Base-by-base conservation (phyloP, 1,284 basidiomycete genomes). In the Takashimella koratensis region DNA sequence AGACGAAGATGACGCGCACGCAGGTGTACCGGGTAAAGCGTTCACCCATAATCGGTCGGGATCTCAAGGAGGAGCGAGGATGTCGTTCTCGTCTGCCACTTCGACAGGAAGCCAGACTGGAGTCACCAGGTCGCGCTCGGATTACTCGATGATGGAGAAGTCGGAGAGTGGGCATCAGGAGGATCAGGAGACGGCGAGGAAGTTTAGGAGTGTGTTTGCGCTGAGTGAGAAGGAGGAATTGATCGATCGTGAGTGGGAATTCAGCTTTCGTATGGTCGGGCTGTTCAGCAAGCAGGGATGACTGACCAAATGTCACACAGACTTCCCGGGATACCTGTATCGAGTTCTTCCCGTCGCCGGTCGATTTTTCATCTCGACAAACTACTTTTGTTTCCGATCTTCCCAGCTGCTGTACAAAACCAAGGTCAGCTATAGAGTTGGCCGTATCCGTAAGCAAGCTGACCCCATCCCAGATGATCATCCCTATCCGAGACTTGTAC, bases 331-430 rank as follows among this genome's bases (percentile, higher is more conserved):
- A 16, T 93, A 88, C 70, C 79, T 97, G 43, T 90, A 86, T 74
- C 82, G 93, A 50, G 80, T 94, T 21, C 74, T 96, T 6, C 94
- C 94, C 0, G 82, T 94, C 6, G 88, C 82, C 54, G 93, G 93
- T 4, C 82, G 86, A 46, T 81, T 96, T 40, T 96, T 88, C 67
- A 81, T 97, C 55, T 92, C 93, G 22, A 85, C 83, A 21, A 91
- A 89, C 60, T 87, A 84, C 71, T 87, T 95, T 71, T 94, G 90
- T 75, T 95, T 95, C 81, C 86, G 87, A 67, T 89, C 90, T 2
- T 87, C 82, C 43, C 86, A 87, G 2, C 81, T 88, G 6, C 70
- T 93, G 43, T 82, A 84, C 50, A 86, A 85, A 69, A 94, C 90
- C 12, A 83, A 84, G 77, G 90, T 89, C 67, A 61, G 84, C 54